Evolutionary conservation across 164 flowering plant genomes (phyloP).

Genomic region (Paratinospora sagittata): DNA sequence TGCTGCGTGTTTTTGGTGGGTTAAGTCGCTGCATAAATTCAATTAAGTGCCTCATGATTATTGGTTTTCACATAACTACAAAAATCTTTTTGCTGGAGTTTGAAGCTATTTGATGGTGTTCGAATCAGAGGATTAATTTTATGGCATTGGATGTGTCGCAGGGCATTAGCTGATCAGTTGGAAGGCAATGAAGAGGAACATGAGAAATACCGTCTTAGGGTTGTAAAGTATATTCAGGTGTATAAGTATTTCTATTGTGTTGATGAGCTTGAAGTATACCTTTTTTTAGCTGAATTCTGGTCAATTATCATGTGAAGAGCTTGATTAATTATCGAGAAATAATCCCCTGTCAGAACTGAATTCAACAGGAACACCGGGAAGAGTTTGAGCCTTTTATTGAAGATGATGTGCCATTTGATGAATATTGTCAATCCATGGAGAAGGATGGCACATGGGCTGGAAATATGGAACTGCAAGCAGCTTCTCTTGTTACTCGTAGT

Average conservation of each 20-base stretch:
- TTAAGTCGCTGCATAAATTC: background rate
- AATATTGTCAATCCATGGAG: slow-evolving; percentile 79
- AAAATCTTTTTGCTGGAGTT: background rate
- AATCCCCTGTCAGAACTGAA: slow-evolving; percentile 5
- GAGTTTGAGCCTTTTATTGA: slow-evolving; percentile 91
- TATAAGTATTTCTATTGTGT: background rate
- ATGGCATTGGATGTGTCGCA: slow-evolving; percentile 24
- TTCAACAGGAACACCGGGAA: slow-evolving; percentile 65
- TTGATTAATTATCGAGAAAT: no score
- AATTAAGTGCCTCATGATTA: background rate
- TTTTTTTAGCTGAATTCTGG: no score
- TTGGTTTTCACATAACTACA: background rate
- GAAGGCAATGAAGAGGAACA: slow-evolving; percentile 84
- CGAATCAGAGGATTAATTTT: background rate
- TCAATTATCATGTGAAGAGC: no score
- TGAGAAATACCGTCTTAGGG: slow-evolving; percentile 66
- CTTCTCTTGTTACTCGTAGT: slow-evolving; percentile 79
- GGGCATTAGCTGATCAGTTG: slow-evolving; percentile 86
- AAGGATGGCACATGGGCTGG: slow-evolving; percentile 97
- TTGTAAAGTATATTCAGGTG: slow-evolving; percentile 64
- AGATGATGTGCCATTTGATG: slow-evolving; percentile 88
- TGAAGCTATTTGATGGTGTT: background rate
- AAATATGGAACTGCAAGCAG: slow-evolving; percentile 88
- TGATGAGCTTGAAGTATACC: background rate
- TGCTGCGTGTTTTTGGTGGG: background rate